Percentiles rank a stretch among this genome's conserved stretches.
These are phyloP conservation scores for Penicillium verrucosum DNA, from an alignment of 2,329 filamentous ascomycete genomes.

Conservation along the genomic window DNA sequence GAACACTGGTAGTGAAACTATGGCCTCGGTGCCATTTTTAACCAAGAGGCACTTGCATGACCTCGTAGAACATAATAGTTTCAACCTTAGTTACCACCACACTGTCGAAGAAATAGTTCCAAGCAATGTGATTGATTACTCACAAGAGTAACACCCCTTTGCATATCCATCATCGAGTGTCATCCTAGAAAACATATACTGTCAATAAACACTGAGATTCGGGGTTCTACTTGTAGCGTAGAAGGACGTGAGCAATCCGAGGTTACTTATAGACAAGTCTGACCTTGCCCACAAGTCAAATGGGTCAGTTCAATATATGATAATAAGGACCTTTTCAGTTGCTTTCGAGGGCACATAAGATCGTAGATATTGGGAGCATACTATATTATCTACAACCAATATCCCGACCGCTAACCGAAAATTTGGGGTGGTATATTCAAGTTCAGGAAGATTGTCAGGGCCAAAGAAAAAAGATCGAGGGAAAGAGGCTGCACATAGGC, in stretches of 20 bases:
- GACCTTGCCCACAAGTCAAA: no score
- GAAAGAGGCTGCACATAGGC: neutral
- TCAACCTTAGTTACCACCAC: neutral
- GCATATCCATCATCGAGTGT: neutral
- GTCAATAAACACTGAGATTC: neutral
- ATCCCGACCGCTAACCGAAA: neutral
- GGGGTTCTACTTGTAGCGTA: neutral
- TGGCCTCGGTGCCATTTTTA: neutral
- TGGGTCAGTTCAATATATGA: neutral
- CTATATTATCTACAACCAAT: neutral
- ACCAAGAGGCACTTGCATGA: neutral
- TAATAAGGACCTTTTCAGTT: neutral
- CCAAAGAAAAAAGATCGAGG: no score
- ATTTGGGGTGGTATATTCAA: neutral
- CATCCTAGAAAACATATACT: neutral
- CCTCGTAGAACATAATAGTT: neutral
- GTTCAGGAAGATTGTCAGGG: fast-evolving
- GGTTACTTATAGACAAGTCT: no score
- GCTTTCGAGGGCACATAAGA: neutral
- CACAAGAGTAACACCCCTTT: neutral
- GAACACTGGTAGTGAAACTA: neutral
- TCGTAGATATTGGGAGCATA: neutral
- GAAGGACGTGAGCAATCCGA: neutral
- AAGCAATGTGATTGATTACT: fast-evolving
- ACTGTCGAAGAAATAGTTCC: neutral